Base-by-base conservation (phyloP, 2,329 filamentous ascomycete genomes). In the Fusarium robinianum region DNA sequence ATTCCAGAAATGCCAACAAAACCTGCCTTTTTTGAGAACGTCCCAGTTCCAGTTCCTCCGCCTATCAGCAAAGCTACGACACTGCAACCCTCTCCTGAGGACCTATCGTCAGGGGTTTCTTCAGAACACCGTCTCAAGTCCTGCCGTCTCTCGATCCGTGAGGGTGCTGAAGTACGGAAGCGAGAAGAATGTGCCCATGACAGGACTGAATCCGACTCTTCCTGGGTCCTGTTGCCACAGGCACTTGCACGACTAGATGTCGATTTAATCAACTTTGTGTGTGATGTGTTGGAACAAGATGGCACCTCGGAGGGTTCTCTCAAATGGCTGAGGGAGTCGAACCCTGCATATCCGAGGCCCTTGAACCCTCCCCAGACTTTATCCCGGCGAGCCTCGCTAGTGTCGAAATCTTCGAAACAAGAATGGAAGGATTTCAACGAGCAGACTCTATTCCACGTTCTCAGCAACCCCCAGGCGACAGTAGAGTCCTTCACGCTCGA, bases 371-470 rank as follows among this genome's bases (percentile, higher is more conserved):
- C 35, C 33, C 48, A 31, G 33, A 55, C 19, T 33, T 29, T 42
- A 30, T 46, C 8, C 42, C 60, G 29, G 10, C 52, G 21, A 17
- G 36, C 44, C 6, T 37, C 21, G 5, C 30, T 34, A 21, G 15
- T 18, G 7, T 32, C 41, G 9, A 43, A 41, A 10, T 50, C 50
- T 3, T 57, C 56, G 2, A 59, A 49, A 41, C 60, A 68, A 9
- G 71, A 80, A 46, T 86, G 83, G 79, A 79, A 75, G 50, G 60
- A 72, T 2, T 87, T 87, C 55, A 74, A 79, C 21, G 78, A 84
- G 51, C 84, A 87, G 58, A 81, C 78, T 35, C 67, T 87, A 6
- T 87, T 85, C 61, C 78, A 78, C 53, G 76, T 84, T 6, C 70
- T 87, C 33, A 81, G 80, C 53, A 75, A 81, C 34, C 79, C 81